Percentiles rank a stretch among this genome's conserved stretches.
phyloP scores from a whole-genome alignment of 2,329 filamentous ascomycete species.

The Myriangium duriaei region DNA sequence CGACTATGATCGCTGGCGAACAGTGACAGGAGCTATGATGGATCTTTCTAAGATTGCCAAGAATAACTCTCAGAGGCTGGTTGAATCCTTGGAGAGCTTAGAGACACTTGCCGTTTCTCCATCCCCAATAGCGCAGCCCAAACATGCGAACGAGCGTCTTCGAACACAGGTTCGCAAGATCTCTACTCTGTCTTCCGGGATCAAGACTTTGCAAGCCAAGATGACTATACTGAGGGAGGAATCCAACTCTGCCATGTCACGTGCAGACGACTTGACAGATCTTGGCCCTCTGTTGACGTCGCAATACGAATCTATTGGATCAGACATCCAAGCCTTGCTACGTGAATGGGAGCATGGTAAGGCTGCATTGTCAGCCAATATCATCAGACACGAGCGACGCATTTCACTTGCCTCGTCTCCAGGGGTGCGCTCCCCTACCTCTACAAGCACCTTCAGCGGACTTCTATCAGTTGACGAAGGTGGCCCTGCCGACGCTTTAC shows the following conservation, averaged over 20 bases:
- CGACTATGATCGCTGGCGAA: constrained; percentile 68
- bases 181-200: constrained; percentile 76
- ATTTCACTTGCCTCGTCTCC: constrained; percentile 39
- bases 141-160: constrained; percentile 66
- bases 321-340: constrained; percentile 55
- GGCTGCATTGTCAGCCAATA: constrained; percentile 65
- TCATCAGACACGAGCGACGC: constrained; percentile 62
- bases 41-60: constrained; percentile 50
- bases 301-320: constrained; percentile 90
- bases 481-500: constrained; percentile 54
- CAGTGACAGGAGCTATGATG: constrained; percentile 62
- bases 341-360: constrained; percentile 51
- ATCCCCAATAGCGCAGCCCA: constrained; percentile 32
- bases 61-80: constrained; percentile 52
- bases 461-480: constrained; percentile 43
- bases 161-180: constrained; percentile 80
- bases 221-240: constrained; percentile 85
- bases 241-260: constrained; percentile 66
- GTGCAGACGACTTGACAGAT: constrained; percentile 46
- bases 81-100: constrained; percentile 61
- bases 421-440: constrained; percentile 35
- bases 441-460: constrained; percentile 38
- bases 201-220: constrained; percentile 86
- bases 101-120: constrained; percentile 44
- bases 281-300: constrained; percentile 66